Base-by-base conservation (phyloP, 768 basidiomycete species). In the Mrakia frigida region DNA sequence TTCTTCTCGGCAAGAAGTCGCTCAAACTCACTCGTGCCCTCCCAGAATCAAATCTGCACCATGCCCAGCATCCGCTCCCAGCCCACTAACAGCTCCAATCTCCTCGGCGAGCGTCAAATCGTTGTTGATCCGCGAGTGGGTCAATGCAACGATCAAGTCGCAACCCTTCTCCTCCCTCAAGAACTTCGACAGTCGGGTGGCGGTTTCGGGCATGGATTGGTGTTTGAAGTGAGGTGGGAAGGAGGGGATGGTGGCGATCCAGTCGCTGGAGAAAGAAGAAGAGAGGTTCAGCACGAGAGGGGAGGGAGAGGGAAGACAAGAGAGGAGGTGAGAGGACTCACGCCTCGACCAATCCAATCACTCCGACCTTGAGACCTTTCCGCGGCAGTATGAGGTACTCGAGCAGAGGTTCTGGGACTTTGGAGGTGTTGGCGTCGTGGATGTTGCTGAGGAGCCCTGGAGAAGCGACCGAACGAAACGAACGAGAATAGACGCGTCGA, bases 381-480 rank as follows among this genome's bases (percentile, higher is more conserved):
- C 90, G 85, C 80, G 94, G 91, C 14, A 93, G 81, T 7, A 94
- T 85, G 52, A 86, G 82, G 81, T 87, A 93, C 77, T 89, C 87
- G 37, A 87, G 83, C 5, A 95, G 81, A 67, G 84, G 83, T 65
- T 87, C 86, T 0, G 94, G 94, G 59, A 89, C 86, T 23, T 83
- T 81, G 10, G 86, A 87, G 2, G 91, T 94, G 10, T 84, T 84
- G 21, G 84, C 86, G 80, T 94, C 91, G 71, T 92, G 83, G 80
- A 96, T 91, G 81, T 97, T 97, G 81, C 92, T 93, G 75, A 96
- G 82, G 43, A 96, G 83, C 94, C 94, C 95, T 28, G 94, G 93
- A 28, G 41, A 50, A 50, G 39, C 5, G 39, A 11, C 5, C 5
- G 11, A 41, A 6, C 11, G 39, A 41, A 11, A 21, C 46, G 46